Evolutionary conservation across 345 rosid genomes (phyloP), one percentile per base, ranked within the genome.

Genomic region (Eucalyptus tenuipes): DNA sequence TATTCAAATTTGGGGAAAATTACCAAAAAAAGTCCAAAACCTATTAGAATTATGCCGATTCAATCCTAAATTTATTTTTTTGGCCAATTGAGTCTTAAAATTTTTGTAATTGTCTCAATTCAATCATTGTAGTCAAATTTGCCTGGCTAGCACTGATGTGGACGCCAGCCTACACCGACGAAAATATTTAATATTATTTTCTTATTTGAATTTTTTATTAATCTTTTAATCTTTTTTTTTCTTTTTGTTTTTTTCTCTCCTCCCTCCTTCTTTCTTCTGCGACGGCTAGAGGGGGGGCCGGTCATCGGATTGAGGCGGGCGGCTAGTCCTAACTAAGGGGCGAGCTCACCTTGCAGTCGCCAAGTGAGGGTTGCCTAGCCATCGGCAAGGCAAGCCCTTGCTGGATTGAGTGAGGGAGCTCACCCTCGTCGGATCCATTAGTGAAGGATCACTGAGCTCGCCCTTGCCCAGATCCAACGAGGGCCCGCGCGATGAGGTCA

Each of bases 241-340:
- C 3, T 5, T 1, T 50, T 2, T 5, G 3, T 42, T 42, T 42
- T 16, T 5, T 3, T 50, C 4, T 7, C 4, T 7, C 55, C 24
- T 18, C 10, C 24, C 24, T 18, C 9, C 55, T 52, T 52, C 55
- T 52, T 52, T n/a, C n/a, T n/a, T n/a, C n/a, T n/a, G n/a, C n/a
- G n/a, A n/a, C n/a, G 0, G 24, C 55, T 0, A 17, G 1, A 52
- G 2, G 24, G 55, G 10, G 10, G 55, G 4, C 1, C 0, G 1
- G 2, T 52, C 55, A 52, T 52, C 4, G 3, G 0, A 18, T 0
- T 3, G 1, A 52, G 24, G 1, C 55, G 1, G 55, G 0, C 0
- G 10, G 10, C 55, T 7, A 52, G 55, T 24, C 24, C 1, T 52
- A 24, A 18, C 10, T 18, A 1, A 52, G 55, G 55, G 55, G 24